A percentile compares a stretch with the other conserved stretches of the same genome.
These are phyloP conservation scores for Centaurea solstitialis DNA, from an alignment of 129 eudicot species.

Conservation along the genomic window DNA sequence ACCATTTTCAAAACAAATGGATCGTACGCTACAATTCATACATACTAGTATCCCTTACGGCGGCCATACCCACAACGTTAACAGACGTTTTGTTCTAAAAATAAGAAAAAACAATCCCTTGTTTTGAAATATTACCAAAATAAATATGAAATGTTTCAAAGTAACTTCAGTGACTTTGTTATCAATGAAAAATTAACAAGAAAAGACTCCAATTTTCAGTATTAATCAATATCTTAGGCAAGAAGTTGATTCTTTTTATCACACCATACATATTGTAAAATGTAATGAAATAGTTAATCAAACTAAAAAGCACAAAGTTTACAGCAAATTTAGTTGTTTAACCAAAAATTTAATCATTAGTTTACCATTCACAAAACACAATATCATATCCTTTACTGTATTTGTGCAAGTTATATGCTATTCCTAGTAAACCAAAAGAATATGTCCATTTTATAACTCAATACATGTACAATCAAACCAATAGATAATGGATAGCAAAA, in stretches of 20 bases:
- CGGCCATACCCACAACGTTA: no score
- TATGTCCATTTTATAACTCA: not conserved
- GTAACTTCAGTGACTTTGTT: not conserved
- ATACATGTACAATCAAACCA: not conserved
- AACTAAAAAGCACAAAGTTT: not conserved
- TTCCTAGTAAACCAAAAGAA: not conserved
- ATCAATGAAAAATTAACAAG: not conserved
- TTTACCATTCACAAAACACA: no score
- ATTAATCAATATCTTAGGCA: no score
- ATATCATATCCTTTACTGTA: no score
- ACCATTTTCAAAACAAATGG: not conserved
- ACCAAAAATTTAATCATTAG: no score
- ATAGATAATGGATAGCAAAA: not conserved
- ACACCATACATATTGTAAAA: not conserved
- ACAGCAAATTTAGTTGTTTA: no score
- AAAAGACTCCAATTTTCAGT: no score
- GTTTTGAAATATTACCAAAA: not conserved
- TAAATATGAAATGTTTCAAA: not conserved
- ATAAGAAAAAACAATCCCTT: no score
- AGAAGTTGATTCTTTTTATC: not conserved
- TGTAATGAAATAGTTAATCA: not conserved
- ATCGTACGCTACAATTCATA: not conserved
- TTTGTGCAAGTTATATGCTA: not conserved
- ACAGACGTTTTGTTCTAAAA: not conserved
- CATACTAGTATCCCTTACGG: not conserved